phyloP scores from a whole-genome alignment of 176 grass and related monocot species.

The Eleusine coracana region DNA sequence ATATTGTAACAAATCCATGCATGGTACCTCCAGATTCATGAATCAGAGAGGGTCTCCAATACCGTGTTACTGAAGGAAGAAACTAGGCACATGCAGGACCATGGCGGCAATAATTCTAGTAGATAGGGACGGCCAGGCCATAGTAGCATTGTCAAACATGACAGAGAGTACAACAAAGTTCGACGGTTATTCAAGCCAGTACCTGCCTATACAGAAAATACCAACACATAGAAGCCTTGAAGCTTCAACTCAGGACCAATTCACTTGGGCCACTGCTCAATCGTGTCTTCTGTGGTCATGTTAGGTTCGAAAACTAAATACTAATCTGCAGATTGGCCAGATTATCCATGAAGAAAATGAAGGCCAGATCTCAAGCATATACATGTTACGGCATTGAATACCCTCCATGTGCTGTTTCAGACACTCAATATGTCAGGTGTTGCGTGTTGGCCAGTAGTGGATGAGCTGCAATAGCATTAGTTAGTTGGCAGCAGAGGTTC shows the following conservation, averaged over 20 bases:
- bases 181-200: conserved; percentile 19
- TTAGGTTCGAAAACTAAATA: conserved; percentile 50
- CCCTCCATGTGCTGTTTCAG: conserved; percentile 41
- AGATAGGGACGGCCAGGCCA: not conserved
- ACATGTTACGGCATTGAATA: conserved; percentile 51
- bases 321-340: conserved; percentile 21
- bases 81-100: conserved; percentile 43
- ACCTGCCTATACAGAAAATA: conserved; percentile 17
- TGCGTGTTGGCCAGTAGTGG: conserved; percentile 40
- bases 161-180: not conserved
- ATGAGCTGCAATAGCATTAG: conserved; percentile 33
- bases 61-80: conserved; percentile 32
- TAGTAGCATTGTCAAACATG: conserved; percentile 21
- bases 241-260: conserved; percentile 23
- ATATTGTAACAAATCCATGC: not conserved
- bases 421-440: conserved; percentile 38
- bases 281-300: conserved; percentile 14
- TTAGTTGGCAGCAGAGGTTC: conserved; percentile 37
- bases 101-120: conserved; percentile 33
- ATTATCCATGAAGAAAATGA: conserved; percentile 42
- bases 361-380: conserved; percentile 43
- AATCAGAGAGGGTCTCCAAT: conserved; percentile 12
- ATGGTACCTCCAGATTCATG: conserved; percentile 30
- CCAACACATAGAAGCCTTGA: not conserved
- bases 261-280: conserved; percentile 31